Evolutionary conservation across 192 early-diverging fungal genomes (phyloP).

Genomic region (Phlyctochytrium bullatum): DNA sequence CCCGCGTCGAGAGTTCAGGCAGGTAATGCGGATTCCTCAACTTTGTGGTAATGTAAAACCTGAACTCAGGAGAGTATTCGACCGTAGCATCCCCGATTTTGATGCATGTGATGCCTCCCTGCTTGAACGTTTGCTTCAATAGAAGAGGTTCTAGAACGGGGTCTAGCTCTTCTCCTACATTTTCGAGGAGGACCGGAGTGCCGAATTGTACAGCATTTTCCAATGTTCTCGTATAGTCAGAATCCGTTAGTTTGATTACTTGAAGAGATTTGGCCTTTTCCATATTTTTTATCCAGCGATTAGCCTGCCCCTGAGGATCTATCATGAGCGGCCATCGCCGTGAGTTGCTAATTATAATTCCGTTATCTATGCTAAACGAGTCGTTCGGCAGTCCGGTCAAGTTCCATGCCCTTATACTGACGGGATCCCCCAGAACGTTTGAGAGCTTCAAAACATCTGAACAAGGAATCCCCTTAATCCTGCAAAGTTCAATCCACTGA

Average conservation of each 20-base stretch:
- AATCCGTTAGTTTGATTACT: conserved; percentile 56
- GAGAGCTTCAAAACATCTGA: conserved; percentile 53
- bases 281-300: conserved; percentile 63
- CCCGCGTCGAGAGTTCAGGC: conserved; percentile 60
- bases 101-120: conserved; percentile 63
- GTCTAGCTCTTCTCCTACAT: conserved; percentile 57
- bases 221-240: conserved; percentile 55
- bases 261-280: conserved; percentile 54
- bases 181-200: conserved; percentile 59
- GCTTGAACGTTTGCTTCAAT: conserved; percentile 62
- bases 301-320: conserved; percentile 63
- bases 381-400: conserved; percentile 59
- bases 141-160: conserved; percentile 59
- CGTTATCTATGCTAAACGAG: conserved; percentile 62
- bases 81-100: conserved; percentile 54
- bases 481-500: conserved; percentile 47
- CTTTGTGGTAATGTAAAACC: conserved; percentile 63
- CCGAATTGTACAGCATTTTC: conserved; percentile 65
- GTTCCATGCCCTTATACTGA: conserved; percentile 54
- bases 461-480: conserved; percentile 50
- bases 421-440: conserved; percentile 52
- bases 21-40: conserved; percentile 60
- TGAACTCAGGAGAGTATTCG: conserved; percentile 62
- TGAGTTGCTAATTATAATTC: conserved; percentile 55
- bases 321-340: conserved; percentile 61